phyloP scores from a whole-genome alignment of 257 asterid genomes.

The Euphrasia confusa region DNA sequence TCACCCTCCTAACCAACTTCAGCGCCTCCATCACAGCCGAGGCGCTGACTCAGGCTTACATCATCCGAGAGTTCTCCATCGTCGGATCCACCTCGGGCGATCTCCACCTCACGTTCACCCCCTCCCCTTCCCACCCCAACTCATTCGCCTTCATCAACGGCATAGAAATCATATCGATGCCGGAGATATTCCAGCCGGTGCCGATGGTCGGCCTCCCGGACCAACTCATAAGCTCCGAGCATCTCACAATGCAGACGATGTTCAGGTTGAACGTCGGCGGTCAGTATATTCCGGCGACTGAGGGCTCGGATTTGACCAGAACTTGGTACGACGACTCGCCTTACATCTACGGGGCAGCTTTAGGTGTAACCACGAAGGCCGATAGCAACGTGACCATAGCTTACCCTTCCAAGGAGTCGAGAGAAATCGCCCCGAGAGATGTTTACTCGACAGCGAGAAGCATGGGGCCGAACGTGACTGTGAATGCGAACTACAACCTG shows the following conservation, averaged over 20 bases:
- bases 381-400: slow-evolving; percentile 29
- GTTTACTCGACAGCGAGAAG: slow-evolving; percentile 50
- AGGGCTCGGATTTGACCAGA: slow-evolving; percentile 42
- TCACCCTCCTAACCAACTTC: slow-evolving; percentile 55
- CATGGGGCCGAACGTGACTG: slow-evolving; percentile 52
- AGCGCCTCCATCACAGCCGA: slow-evolving; percentile 55
- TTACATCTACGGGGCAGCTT: slow-evolving; percentile 52
- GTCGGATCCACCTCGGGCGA: slow-evolving; percentile 21
- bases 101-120: slow-evolving; percentile 56
- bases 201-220: slow-evolving; percentile 40
- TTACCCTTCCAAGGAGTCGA: slow-evolving; percentile 33
- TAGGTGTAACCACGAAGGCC: slow-evolving; percentile 43
- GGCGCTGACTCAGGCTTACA: slow-evolving; percentile 56
- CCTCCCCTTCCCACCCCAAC: slow-evolving; percentile 36
- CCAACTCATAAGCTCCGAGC: slow-evolving; percentile 25
- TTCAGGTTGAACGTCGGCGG: slow-evolving; percentile 69
- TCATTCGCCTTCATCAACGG: slow-evolving; percentile 70
- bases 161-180: slow-evolving; percentile 59
- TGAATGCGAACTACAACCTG: slow-evolving; percentile 52
- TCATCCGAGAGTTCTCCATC: slow-evolving; percentile 47
- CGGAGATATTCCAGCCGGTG: slow-evolving; percentile 44
- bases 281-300: slow-evolving; percentile 36
- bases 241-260: slow-evolving; percentile 49
- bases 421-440: slow-evolving; percentile 42
- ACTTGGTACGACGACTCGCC: slow-evolving; percentile 74